Base-by-base conservation (phyloP, 1,284 basidiomycete species). In the Dichomitus squalens region DNA sequence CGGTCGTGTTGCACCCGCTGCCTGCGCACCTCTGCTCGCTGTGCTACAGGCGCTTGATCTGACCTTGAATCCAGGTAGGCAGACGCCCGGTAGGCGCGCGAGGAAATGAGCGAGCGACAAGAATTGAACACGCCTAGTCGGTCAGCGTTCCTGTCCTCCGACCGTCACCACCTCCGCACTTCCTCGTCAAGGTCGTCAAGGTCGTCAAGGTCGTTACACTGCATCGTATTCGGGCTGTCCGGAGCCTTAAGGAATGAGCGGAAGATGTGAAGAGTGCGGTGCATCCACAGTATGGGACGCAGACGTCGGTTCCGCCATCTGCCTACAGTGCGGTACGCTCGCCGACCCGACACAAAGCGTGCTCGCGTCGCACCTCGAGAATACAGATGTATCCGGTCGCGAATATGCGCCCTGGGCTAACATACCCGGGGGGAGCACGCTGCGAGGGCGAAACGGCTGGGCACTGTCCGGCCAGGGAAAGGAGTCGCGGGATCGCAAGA, bases 281-380 rank as follows among this genome's bases (percentile, higher is more conserved):
- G 79, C 73, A n/a, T 27, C 65, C 48, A 81, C 80, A 29, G 70
- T 77, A 61, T 84, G 79, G 76, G 78, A 84, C 70, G 81, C 82
- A 64, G 77, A 81, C 41, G 77, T 80, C 25, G 81, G 79, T 59
- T 86, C 86, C 2, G 72, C 76, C 53, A 83, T 90, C 61, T 91
- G 88, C 71, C 80, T 79, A 6, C 52, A 64, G 33, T 91, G 88
- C 64, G 89, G 85, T 7, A 84, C 84, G n/a, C 80, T 91, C 18
- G 76, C 74, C 20, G 83, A 89, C 65, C 76, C 86, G 0, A 75
- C 77, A 7, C 85, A 86, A 72, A 77, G 75, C 31, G 72, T 86
- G 40, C 80, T 91, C 52, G 77, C 81, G 12, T 75, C 79, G 33
- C 72, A 80, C 59, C 61, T 73, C 29, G 76, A 78, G 53, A 63